Percentiles rank a stretch among this genome's conserved stretches.
Conservation (phyloP, 2,329 filamentous ascomycete genomes). For the Stemphylium beticola region DNA sequence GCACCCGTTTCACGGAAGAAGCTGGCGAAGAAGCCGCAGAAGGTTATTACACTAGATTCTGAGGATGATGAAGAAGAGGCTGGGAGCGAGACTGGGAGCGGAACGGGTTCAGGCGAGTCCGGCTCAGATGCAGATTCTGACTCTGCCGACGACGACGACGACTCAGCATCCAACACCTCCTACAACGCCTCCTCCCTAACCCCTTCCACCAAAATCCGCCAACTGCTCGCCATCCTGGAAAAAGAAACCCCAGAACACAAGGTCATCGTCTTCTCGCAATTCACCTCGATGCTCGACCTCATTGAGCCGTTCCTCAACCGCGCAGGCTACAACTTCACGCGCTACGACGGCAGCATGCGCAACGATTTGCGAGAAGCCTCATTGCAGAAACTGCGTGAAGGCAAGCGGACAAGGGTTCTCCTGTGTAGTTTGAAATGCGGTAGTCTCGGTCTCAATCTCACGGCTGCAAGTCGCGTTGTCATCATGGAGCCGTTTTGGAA, state of each 20-base stretch:
- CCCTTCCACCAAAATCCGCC: slow-evolving; percentile 88
- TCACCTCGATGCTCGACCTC: slow-evolving; percentile 97
- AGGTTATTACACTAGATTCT: slow-evolving; percentile 62
- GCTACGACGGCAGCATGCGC: slow-evolving; percentile 94
- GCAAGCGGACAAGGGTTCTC: slow-evolving; percentile 77
- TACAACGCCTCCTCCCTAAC: slow-evolving; percentile 57
- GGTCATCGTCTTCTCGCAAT: slow-evolving; percentile 98
- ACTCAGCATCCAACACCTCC: slow-evolving; percentile 50
- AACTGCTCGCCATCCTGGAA: slow-evolving; percentile 80
- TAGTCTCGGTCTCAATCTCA: slow-evolving; percentile 90
- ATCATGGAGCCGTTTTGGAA: slow-evolving; percentile 99
- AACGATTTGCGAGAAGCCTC: slow-evolving; percentile 92
- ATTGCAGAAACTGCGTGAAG: slow-evolving; percentile 75
- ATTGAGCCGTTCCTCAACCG: slow-evolving; percentile 87
- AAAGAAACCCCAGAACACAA: slow-evolving; percentile 84
- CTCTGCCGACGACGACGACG: slow-evolving; percentile 28
- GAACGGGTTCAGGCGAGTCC: slow-evolving; percentile 42
- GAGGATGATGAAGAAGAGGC: slow-evolving; percentile 50
- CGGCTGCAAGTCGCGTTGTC: slow-evolving; percentile 88
- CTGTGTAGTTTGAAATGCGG: slow-evolving; percentile 95
- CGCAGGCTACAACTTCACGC: slow-evolving; percentile 77
- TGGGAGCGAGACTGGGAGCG: slow-evolving; percentile 49
- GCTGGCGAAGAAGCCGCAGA: slow-evolving; percentile 48
- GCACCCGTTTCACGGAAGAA: slow-evolving; percentile 35
- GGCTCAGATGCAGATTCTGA: slow-evolving; percentile 36